Percentiles rank a stretch among this genome's conserved stretches.
These are phyloP conservation scores for Sclerotiophoma versabilis DNA, from an alignment of 2,329 filamentous ascomycete species.

Conservation along the genomic window DNA sequence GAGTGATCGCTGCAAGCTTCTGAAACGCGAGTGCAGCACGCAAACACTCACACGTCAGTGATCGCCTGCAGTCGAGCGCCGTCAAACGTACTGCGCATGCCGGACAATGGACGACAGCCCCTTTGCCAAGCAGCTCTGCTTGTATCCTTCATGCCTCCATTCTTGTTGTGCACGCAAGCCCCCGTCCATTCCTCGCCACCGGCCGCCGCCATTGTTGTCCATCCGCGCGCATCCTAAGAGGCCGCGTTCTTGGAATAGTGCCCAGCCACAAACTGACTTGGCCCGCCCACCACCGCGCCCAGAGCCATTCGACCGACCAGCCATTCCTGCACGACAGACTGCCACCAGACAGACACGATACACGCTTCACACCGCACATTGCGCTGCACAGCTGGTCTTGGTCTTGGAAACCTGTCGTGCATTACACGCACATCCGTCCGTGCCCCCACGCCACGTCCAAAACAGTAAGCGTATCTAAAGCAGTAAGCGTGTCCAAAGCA, in stretches of 20 bases:
- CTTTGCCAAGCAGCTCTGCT: too few species aligned
- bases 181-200: neutral
- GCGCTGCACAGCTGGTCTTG: neutral
- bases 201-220: neutral
- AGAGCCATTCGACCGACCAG: neutral
- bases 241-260: slow-evolving; percentile 1
- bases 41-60: slow-evolving; percentile 2
- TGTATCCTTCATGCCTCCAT: too few species aligned
- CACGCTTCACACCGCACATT: neutral
- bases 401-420: neutral
- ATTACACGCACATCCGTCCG: neutral
- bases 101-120: neutral
- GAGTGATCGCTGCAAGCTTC: slow-evolving; percentile 8
- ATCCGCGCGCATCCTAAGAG: slow-evolving; percentile 7
- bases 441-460: neutral
- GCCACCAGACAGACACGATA: neutral
- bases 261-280: slow-evolving; percentile 7
- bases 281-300: neutral
- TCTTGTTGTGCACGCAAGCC: neutral
- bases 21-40: slow-evolving; percentile 9
- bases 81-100: neutral
- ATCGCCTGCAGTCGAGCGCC: neutral
- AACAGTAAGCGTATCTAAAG: neutral
- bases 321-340: neutral
- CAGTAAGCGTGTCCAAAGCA: neutral